Conservation (phyloP, 371 early-diverging fungal species). For the Mucor plumbeus region DNA sequence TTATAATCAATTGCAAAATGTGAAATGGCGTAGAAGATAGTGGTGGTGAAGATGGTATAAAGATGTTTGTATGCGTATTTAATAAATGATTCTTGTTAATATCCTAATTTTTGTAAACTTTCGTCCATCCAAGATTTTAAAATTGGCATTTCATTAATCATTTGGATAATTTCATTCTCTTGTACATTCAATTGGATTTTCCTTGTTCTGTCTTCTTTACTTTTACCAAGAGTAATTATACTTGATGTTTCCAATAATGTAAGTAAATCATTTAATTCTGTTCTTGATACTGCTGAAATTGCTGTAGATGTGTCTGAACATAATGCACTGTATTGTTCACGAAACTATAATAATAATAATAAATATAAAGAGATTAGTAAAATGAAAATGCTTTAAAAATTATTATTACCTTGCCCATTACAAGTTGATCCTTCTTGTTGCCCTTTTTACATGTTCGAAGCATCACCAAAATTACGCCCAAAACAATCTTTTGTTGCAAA, state of each 20-base stretch:
- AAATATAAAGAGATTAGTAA: not conserved
- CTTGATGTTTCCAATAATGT: conserved; percentile 78
- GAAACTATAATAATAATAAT: conserved; percentile 58
- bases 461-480: conserved; percentile 60
- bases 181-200: conserved; percentile 55
- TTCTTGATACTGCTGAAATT: conserved; percentile 70
- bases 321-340: conserved; percentile 57
- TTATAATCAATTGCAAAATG: not conserved
- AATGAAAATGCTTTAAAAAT: not conserved
- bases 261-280: conserved; percentile 80
- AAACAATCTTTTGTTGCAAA: conserved; percentile 82
- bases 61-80: not conserved
- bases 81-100: not conserved
- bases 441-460: conserved; percentile 29
- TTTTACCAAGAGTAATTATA: conserved; percentile 61
- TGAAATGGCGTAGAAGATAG: not conserved
- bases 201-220: conserved; percentile 55
- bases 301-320: conserved; percentile 51
- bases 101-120: conserved; percentile 10
- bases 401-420: conserved; percentile 54
- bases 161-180: conserved; percentile 54
- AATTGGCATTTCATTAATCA: conserved; percentile 39
- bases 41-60: not conserved
- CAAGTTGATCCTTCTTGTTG: conserved; percentile 51
- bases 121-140: conserved; percentile 36